A percentile compares a stretch with the other conserved stretches of the same genome.
These are phyloP conservation scores for Rhododendron griersonianum DNA, from an alignment of 148 eudicot species.

Conservation along the genomic window DNA sequence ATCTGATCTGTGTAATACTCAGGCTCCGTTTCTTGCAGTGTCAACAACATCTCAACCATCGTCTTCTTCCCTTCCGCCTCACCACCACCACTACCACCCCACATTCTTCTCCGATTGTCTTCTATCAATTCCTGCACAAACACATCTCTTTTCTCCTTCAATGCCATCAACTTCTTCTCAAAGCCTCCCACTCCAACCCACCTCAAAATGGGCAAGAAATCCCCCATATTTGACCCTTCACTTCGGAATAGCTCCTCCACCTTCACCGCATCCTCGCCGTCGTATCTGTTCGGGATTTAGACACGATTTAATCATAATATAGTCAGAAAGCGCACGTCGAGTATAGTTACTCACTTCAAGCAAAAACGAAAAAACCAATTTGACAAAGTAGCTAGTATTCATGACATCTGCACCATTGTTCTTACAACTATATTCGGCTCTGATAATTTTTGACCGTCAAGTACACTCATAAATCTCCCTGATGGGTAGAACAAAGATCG, in stretches of 20 bases:
- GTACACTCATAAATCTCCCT: background rate
- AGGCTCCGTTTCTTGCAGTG: background rate
- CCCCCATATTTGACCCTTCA: constrained; percentile 17
- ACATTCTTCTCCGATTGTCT: constrained; percentile 16
- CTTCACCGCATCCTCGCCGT: constrained; percentile 16
- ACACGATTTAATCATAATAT: background rate
- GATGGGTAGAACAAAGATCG: background rate
- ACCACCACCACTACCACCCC: constrained; percentile 13
- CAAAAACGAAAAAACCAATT: background rate
- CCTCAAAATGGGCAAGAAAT: constrained; percentile 28
- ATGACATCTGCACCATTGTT: background rate
- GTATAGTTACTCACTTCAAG: background rate
- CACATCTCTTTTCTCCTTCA: constrained; percentile 10
- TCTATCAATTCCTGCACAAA: constrained; percentile 32
- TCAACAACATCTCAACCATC: constrained; percentile 2
- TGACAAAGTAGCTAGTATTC: background rate
- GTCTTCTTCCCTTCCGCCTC: constrained; percentile 15
- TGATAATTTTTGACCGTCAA: background rate
- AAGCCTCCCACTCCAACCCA: constrained; percentile 17
- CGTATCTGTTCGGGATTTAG: background rate
- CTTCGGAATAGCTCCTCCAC: constrained; percentile 15
- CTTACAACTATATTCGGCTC: background rate
- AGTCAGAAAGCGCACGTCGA: background rate
- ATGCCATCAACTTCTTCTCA: constrained; percentile 3
- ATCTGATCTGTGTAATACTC: background rate